Percentiles rank a stretch among this genome's conserved stretches.
Evolutionary conservation across 345 rosid species (phyloP).

Genomic region (Capsella bursapastoris): DNA sequence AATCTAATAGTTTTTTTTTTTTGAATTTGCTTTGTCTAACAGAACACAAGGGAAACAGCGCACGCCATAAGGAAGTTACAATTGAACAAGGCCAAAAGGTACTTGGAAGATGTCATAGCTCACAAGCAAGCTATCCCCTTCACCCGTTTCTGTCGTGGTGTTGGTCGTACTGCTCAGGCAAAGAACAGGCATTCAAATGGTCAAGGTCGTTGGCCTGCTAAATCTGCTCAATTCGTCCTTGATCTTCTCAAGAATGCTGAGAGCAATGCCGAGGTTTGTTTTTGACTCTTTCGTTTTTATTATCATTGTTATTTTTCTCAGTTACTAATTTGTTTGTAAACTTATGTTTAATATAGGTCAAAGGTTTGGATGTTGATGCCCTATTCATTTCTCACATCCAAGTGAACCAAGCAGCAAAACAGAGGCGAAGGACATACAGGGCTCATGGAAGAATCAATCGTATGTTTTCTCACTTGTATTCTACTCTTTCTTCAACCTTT

Average conservation of each 20-base stretch:
- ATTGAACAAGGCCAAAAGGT: conserved; percentile 92
- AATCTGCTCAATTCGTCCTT: conserved; percentile 88
- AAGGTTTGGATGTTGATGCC: conserved; percentile 93
- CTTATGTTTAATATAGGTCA: conserved; percentile 54
- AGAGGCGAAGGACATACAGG: conserved; percentile 89
- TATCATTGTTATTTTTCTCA: not conserved
- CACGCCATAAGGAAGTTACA: conserved; percentile 77
- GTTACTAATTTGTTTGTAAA: not conserved
- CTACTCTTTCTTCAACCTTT: not conserved
- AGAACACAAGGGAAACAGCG: conserved; percentile 97
- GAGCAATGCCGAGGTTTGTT: conserved; percentile 87
- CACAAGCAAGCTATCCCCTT: conserved; percentile 99
- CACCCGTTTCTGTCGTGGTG: conserved; percentile 92
- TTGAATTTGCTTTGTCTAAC: not conserved
- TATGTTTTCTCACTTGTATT: conserved; percentile 42
- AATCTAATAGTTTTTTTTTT: not conserved
- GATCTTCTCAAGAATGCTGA: conserved; percentile 96
- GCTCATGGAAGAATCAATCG: conserved; percentile 99
- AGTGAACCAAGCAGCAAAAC: conserved; percentile 96
- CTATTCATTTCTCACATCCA: conserved; percentile 88
- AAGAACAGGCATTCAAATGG: conserved; percentile 97
- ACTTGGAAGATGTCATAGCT: conserved; percentile 90
- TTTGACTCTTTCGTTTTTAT: no score
- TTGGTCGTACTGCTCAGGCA: conserved; percentile 99
- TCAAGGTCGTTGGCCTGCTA: conserved; percentile 97